These are phyloP conservation scores for Macrophomina tecta DNA, from an alignment of 2,329 filamentous ascomycete species.

Conservation along the genomic window DNA sequence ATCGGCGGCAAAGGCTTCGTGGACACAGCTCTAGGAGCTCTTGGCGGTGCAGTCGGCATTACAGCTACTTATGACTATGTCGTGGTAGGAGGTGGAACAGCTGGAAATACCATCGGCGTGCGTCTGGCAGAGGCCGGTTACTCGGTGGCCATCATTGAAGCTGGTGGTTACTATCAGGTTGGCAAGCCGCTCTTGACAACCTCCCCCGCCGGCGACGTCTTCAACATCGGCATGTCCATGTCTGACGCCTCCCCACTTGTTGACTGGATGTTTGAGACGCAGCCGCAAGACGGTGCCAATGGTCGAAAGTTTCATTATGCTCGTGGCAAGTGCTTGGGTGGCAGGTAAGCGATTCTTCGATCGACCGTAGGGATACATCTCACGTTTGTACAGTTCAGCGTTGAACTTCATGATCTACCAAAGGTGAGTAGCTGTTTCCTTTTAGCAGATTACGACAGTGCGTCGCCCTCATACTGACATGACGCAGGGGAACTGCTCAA, in stretches of 20 bases:
- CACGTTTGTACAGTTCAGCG: conserved; percentile 31
- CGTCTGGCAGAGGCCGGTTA: conserved; percentile 31
- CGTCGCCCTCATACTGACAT: background rate
- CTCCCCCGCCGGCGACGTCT: conserved; percentile 35
- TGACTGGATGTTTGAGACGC: conserved; percentile 41
- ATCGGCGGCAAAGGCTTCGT: background rate
- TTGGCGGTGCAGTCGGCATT: background rate
- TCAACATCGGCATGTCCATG: conserved; percentile 33
- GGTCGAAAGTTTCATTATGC: conserved; percentile 36
- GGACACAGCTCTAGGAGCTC: background rate
- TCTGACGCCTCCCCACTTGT: conserved; percentile 36
- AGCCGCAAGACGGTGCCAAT: conserved; percentile 35
- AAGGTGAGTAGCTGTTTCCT: background rate
- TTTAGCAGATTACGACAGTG: no score
- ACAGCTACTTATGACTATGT: conserved; percentile 27
- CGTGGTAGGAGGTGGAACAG: conserved; percentile 38
- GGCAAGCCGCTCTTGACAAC: conserved; percentile 34
- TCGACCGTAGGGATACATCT: conserved; percentile 29
- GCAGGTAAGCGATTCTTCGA: conserved; percentile 21
- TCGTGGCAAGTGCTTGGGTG: conserved; percentile 41
- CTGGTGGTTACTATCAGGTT: conserved; percentile 42
- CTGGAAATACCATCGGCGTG: conserved; percentile 35
- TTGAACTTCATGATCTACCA: conserved; percentile 39
- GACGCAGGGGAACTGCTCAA: conserved; percentile 28
- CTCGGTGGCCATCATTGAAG: conserved; percentile 40